phyloP scores from a whole-genome alignment of 2,329 filamentous ascomycete genomes.

The Stachybotrys echinatus region DNA sequence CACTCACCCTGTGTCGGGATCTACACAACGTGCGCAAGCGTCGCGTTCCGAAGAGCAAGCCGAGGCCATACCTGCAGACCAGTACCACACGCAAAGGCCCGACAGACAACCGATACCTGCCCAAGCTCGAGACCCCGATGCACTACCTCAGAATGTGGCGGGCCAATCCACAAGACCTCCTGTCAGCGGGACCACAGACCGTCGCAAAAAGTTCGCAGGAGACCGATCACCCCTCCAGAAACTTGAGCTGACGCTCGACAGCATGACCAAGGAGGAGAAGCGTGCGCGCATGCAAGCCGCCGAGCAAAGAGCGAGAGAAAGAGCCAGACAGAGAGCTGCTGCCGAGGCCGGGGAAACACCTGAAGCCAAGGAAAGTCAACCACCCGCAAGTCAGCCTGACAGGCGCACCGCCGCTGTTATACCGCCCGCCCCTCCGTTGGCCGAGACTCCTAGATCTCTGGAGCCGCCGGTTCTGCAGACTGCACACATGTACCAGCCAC shows the following conservation, averaged over 20 bases:
- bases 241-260: constrained; percentile 83
- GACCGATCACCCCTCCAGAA: constrained; percentile 89
- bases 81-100: constrained; percentile 10
- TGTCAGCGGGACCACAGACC: constrained; percentile 30
- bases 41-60: not conserved
- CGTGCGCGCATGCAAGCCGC: constrained; percentile 78
- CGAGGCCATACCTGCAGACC: constrained; percentile 17
- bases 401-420: not conserved
- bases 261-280: constrained; percentile 95
- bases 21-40: constrained; percentile 4
- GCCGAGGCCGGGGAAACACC: not conserved
- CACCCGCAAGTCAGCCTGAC: not conserved
- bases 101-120: not conserved
- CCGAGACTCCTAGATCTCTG: not conserved
- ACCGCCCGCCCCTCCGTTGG: not conserved
- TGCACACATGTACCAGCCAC: constrained; percentile 10
- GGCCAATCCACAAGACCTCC: constrained; percentile 32
- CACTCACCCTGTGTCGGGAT: constrained; percentile 11
- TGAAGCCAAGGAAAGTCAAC: not conserved
- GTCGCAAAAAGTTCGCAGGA: constrained; percentile 61
- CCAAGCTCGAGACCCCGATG: not conserved
- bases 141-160: not conserved
- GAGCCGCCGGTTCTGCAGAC: constrained; percentile 10
- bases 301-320: constrained; percentile 66
- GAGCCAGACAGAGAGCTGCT: constrained; percentile 34